These are phyloP conservation scores for Arthrobotrys iridis DNA, from an alignment of 2,329 filamentous ascomycete genomes.

Conservation along the genomic window DNA sequence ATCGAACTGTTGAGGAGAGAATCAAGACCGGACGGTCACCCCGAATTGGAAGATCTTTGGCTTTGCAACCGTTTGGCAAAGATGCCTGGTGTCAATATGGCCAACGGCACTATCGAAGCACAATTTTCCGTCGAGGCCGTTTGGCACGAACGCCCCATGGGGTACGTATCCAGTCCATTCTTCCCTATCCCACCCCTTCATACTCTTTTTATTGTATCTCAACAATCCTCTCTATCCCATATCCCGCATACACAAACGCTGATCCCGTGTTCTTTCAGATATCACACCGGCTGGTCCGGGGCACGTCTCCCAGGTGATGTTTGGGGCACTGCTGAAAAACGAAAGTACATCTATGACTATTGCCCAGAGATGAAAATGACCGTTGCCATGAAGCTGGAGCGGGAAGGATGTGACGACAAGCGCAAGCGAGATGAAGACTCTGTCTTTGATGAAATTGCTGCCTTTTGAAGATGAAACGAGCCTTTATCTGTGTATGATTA, in stretches of 20 bases:
- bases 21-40: conserved; percentile 60
- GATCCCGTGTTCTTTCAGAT: conserved; percentile 62
- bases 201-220: no score
- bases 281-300: conserved; percentile 68
- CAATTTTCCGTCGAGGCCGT: conserved; percentile 66
- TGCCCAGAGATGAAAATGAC: conserved; percentile 71
- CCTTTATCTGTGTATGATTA: not conserved
- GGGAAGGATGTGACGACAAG: conserved; percentile 56
- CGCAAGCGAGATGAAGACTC: conserved; percentile 39
- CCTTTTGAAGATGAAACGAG: conserved; percentile 31
- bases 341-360: conserved; percentile 68
- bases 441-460: conserved; percentile 36
- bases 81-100: conserved; percentile 63
- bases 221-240: not conserved
- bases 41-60: conserved; percentile 62
- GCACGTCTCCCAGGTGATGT: conserved; percentile 64
- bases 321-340: conserved; percentile 65
- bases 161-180: conserved; percentile 27
- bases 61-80: conserved; percentile 67
- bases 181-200: no score
- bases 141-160: conserved; percentile 59
- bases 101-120: conserved; percentile 66
- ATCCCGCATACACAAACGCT: not conserved
- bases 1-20: conserved; percentile 62
- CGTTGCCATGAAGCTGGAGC: conserved; percentile 67